Evolutionary conservation across 169 alveolate species (phyloP).

Genomic region (Plasmodium sp.): DNA sequence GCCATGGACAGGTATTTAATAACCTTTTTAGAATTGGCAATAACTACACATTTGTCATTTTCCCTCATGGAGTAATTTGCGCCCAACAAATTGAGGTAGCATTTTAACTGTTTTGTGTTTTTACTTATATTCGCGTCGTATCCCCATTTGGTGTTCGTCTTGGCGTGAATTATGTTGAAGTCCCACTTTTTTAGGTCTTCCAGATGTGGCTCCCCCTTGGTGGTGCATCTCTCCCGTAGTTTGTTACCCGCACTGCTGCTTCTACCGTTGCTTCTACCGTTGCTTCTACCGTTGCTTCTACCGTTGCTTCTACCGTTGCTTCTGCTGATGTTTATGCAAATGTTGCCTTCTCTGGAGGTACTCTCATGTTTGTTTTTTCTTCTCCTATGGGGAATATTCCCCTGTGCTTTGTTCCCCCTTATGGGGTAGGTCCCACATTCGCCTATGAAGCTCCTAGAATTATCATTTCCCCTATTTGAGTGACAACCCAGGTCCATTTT

Average conservation of each 20-base stretch:
- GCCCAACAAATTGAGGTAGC: slow-evolving; percentile 59
- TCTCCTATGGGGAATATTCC: background rate
- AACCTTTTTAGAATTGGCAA: slow-evolving; percentile 64
- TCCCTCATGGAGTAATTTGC: slow-evolving; percentile 30
- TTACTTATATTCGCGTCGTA: background rate
- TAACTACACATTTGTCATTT: slow-evolving; percentile 60
- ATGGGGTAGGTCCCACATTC: background rate
- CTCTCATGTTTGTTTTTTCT: background rate
- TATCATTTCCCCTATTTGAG: background rate
- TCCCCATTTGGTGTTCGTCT: background rate
- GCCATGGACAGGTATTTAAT: slow-evolving; percentile 70
- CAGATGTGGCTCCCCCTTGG: background rate
- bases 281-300: background rate
- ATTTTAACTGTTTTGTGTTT: slow-evolving; percentile 2
- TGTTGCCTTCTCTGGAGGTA: background rate
- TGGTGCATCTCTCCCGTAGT: background rate
- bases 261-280: background rate
- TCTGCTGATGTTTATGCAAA: background rate
- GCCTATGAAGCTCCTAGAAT: background rate
- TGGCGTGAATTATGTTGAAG: background rate
- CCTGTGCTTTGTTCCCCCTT: background rate
- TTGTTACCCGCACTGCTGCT: background rate
- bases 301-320: background rate
- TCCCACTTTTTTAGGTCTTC: slow-evolving; percentile 7
- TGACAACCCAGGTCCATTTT: background rate